phyloP scores from a whole-genome alignment of 2,329 filamentous ascomycete species.

The Phialophora chinensis region DNA sequence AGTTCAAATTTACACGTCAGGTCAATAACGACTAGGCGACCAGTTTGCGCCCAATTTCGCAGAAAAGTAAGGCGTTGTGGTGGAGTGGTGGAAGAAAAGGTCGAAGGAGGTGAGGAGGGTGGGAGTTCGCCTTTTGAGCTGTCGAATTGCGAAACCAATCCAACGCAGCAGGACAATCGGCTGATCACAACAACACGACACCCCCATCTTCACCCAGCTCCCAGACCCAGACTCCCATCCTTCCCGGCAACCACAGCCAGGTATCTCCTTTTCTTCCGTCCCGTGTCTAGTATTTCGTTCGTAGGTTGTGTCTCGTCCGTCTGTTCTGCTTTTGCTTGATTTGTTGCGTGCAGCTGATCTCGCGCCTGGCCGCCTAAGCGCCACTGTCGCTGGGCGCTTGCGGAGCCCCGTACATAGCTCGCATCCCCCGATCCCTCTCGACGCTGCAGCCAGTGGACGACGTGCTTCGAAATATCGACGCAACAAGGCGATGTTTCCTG shows the following conservation, averaged over 20 bases:
- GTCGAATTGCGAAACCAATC: slow-evolving; percentile 23
- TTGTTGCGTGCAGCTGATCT: slow-evolving; percentile 12
- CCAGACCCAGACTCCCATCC: slow-evolving; percentile 2
- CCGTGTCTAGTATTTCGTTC: slow-evolving; percentile 10
- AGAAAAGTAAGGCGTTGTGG: slow-evolving; percentile 30
- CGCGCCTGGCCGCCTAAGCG: slow-evolving; percentile 15
- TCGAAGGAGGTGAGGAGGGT: slow-evolving; percentile 29
- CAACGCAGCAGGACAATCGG: slow-evolving; percentile 19
- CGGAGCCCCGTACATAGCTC: background rate
- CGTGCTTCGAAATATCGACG: background rate
- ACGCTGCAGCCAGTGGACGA: background rate
- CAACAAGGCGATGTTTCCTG: background rate
- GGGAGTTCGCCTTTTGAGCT: slow-evolving; percentile 30
- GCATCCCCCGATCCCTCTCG: background rate
- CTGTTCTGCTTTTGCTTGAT: slow-evolving; percentile 3
- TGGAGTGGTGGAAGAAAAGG: slow-evolving; percentile 26
- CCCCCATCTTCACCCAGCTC: background rate
- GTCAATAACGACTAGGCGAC: slow-evolving; percentile 35
- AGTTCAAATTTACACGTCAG: slow-evolving; percentile 18
- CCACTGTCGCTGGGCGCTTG: slow-evolving; percentile 26
- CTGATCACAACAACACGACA: slow-evolving; percentile 22
- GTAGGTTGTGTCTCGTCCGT: background rate
- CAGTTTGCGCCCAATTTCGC: slow-evolving; percentile 18
- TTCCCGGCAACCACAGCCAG: background rate
- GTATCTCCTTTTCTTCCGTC: slow-evolving; percentile 4